Conservation (phyloP, 768 basidiomycete genomes). For the Serendipita indica region DNA sequence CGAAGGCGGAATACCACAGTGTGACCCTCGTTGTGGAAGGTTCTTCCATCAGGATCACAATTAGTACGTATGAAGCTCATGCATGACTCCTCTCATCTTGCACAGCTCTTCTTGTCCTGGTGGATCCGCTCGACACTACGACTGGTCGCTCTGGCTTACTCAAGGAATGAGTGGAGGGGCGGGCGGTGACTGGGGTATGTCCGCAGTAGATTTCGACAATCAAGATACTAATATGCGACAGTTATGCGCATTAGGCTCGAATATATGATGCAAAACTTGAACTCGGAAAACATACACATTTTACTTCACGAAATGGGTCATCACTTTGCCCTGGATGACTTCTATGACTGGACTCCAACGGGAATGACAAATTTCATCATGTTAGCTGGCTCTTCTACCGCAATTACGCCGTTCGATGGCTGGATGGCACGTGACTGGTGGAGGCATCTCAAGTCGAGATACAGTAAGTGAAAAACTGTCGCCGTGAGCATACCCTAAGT, state of each 20-base stretch:
- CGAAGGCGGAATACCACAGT: not conserved
- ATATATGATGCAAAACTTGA: not conserved
- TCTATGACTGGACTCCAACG: not conserved
- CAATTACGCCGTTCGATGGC: not conserved
- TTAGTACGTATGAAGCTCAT: not conserved
- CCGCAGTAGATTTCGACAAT: not conserved
- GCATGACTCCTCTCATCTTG: not conserved
- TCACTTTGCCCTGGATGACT: not conserved
- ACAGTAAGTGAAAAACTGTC: not conserved
- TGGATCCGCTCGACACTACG: not conserved
- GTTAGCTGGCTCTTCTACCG: not conserved
- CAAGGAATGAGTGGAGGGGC: not conserved
- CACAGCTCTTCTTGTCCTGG: not conserved
- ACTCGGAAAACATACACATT: not conserved
- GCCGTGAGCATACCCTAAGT: not conserved
- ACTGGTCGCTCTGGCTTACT: not conserved
- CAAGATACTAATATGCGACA: not conserved
- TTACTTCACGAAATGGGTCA: not conserved
- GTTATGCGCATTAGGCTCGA: not conserved
- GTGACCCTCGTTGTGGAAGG: constrained; percentile 3
- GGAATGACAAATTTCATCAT: constrained; percentile 1
- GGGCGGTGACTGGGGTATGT: not conserved
- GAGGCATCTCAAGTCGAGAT: not conserved
- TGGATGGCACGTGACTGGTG: not conserved
- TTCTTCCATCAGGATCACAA: not conserved